Evolutionary conservation across 208 protist species (phyloP), one percentile per base, ranked within the genome.

Genomic region (Endotrypanum monterogeii): DNA sequence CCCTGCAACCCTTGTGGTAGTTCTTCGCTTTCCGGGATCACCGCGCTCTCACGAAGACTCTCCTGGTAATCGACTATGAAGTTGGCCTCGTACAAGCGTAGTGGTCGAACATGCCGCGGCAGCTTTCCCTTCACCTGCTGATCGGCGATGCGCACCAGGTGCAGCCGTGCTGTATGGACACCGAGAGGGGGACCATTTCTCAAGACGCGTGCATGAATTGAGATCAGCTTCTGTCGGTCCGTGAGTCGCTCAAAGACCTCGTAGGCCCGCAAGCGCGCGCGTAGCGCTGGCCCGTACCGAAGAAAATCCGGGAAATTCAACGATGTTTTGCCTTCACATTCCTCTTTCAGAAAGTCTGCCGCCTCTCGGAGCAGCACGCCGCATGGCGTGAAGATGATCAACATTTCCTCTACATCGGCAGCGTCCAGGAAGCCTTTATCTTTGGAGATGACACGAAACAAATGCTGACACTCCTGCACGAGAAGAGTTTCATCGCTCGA

Each of bases 51-150:
- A 70, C 80, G 78, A 5, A 91, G 78, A 44, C 58, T 77, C 30
- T 85, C 55, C 56, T 91, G 87, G 80, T 86, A 89, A 63, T 87
- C 75, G 4, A 82, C 75, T 0, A 95, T 73, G 67, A 93, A 95
- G 20, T 82, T 37, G n/a, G 85, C 66, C 71, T 93, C 91, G 74
- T 93, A 93, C n/a, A 91, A 61, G 60, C 89, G 83, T 51, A 93
- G 74, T 0, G 78, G 79, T 0, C 75, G 48, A 4, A 73, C 50
- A 52, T 78, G 37, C 32, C 65, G 70, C 11, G 62, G 57, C 44
- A 82, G 41, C 5, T 67, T 50, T 9, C 57, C 73, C 35, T 68
- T 32, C 44, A 67, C 50, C 62, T 90, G 84, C 37, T 82, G 70
- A 16, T 83, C 65, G 23, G 66, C 67, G 23, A 79, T 67, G 32